phyloP scores from a whole-genome alignment of 305 asterid species.

The Solanum aculeatissimum region DNA sequence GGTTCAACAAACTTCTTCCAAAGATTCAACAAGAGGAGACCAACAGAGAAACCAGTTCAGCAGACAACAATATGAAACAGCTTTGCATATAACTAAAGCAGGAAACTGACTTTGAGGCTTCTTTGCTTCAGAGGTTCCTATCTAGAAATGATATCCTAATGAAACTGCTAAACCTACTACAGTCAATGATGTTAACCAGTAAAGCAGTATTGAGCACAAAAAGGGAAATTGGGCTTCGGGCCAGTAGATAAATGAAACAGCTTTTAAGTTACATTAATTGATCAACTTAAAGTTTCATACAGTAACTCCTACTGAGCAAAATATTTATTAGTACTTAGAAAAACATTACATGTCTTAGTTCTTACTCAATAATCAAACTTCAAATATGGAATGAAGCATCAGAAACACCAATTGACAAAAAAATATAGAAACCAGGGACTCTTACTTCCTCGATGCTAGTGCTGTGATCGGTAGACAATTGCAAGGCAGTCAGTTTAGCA shows the following conservation, averaged over 20 bases:
- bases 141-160: neutral
- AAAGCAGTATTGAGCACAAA: neutral
- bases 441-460: slow-evolving; percentile 74
- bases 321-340: neutral
- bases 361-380: neutral
- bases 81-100: neutral
- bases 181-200: neutral
- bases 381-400: neutral
- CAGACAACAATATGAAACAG: neutral
- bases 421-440: neutral
- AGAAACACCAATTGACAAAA: neutral
- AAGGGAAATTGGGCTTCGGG: neutral
- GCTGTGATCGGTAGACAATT: slow-evolving; percentile 76
- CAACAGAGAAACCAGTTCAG: neutral
- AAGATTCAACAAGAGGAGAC: neutral
- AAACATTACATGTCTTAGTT: neutral
- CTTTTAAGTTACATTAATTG: neutral
- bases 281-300: neutral
- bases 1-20: neutral
- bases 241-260: neutral
- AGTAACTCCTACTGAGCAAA: neutral
- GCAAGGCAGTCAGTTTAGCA: slow-evolving; percentile 46
- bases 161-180: neutral
- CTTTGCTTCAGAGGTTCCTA: neutral
- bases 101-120: neutral